Percentiles rank a stretch among this genome's conserved stretches.
Evolutionary conservation across 129 eudicot genomes (phyloP).

Genomic region (Escallonia rubra): DNA sequence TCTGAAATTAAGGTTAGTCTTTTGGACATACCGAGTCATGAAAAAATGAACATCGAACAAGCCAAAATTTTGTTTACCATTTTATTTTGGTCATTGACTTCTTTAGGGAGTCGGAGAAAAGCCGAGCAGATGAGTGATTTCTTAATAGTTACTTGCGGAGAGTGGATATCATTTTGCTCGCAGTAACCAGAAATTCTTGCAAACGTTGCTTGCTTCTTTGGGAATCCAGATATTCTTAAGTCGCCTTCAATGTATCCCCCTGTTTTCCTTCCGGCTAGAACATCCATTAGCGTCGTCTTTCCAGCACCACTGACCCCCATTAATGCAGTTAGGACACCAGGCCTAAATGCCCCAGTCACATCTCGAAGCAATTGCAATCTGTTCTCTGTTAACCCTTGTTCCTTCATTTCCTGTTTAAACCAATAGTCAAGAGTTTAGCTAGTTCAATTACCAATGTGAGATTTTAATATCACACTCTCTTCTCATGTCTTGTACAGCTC

Average conservation of each 20-base stretch:
- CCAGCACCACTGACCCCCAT: constrained; percentile 98
- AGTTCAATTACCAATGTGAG: too few relatives aligned
- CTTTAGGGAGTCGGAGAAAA: constrained; percentile 78
- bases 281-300: constrained; percentile 87
- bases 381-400: constrained; percentile 58
- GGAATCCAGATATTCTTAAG: constrained; percentile 64
- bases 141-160: constrained; percentile 69
- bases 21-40: background rate
- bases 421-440: too few relatives aligned
- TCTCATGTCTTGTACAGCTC: too few relatives aligned
- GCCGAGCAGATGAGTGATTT: constrained; percentile 73
- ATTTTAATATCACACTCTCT: too few relatives aligned
- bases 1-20: constrained; percentile 22
- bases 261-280: constrained; percentile 78
- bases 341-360: constrained; percentile 80
- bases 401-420: constrained; percentile 51
- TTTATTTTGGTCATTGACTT: constrained; percentile 63
- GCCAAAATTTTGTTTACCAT: constrained; percentile 31
- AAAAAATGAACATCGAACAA: background rate
- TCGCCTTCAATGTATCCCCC: constrained; percentile 88
- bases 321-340: constrained; percentile 79
- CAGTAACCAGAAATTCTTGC: constrained; percentile 82
- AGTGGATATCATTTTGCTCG: constrained; percentile 82
- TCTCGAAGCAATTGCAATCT: constrained; percentile 57
- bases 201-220: constrained; percentile 77